A percentile compares a stretch with the other conserved stretches of the same genome.
Conservation (phyloP, 768 basidiomycete genomes). For the Leccinum boreale region DNA sequence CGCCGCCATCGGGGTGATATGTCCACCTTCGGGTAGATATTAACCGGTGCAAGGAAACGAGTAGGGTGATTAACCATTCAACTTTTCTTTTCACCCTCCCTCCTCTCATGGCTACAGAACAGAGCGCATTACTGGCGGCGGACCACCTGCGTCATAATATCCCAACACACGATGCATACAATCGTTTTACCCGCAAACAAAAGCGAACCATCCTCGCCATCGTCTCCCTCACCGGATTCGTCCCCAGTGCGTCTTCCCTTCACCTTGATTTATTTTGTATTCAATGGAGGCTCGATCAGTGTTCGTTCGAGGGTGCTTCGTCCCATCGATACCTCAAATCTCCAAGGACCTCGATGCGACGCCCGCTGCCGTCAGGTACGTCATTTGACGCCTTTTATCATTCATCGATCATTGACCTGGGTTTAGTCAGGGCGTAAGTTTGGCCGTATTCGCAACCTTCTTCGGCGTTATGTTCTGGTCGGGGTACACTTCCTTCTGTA, state of each 20-base stretch:
- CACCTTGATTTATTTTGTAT: not conserved
- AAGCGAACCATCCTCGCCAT: constrained; percentile 56
- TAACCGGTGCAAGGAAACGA: not conserved
- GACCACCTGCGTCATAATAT: not conserved
- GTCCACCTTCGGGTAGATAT: not conserved
- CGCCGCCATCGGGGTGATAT: too few species aligned
- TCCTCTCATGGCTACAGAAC: not conserved
- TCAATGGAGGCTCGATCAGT: constrained; percentile 38
- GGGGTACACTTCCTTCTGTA: constrained; percentile 49
- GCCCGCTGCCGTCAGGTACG: constrained; percentile 53
- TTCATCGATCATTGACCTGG: constrained; percentile 45
- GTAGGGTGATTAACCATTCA: not conserved
- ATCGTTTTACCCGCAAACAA: constrained; percentile 49
- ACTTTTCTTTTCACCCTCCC: not conserved
- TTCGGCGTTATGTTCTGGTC: constrained; percentile 51
- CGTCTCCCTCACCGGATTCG: constrained; percentile 57
- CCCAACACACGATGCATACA: constrained; percentile 39
- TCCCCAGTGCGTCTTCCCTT: constrained; percentile 49
- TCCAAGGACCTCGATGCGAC: constrained; percentile 61
- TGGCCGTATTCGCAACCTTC: constrained; percentile 38
- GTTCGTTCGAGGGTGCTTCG: constrained; percentile 65
- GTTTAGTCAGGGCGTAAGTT: constrained; percentile 13
- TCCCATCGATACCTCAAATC: constrained; percentile 74
- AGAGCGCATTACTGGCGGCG: not conserved
- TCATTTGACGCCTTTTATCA: not conserved